phyloP scores from a whole-genome alignment of 2,329 filamentous ascomycete species.

The Pseudopyrenochaeta lycopersici region DNA sequence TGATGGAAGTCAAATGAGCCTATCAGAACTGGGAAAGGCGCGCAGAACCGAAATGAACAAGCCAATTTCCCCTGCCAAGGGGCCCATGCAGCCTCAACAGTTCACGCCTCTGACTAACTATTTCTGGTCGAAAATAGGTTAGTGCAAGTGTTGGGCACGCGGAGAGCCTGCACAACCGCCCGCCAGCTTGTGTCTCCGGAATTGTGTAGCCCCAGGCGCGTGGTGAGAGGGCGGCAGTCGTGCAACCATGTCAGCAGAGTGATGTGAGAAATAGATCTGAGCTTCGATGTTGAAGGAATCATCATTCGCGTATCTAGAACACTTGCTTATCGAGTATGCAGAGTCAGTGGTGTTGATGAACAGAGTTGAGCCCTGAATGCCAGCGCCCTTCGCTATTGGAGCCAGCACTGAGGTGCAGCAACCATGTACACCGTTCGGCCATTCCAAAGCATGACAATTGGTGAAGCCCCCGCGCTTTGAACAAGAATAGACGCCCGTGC shows the following conservation, averaged over 20 bases:
- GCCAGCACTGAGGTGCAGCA: neutral
- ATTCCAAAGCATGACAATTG: constrained; percentile 3
- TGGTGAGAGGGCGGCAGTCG: constrained; percentile 8
- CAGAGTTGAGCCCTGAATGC: neutral
- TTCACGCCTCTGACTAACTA: constrained; percentile 29
- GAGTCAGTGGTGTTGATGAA: neutral
- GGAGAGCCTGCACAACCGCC: constrained; percentile 17
- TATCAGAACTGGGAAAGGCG: constrained; percentile 30
- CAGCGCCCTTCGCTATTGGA: neutral
- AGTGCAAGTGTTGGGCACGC: constrained; percentile 24
- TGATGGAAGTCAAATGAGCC: constrained; percentile 32
- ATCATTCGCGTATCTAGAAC: neutral
- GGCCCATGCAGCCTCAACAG: constrained; percentile 40
- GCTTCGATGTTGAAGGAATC: neutral
- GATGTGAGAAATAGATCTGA: constrained; percentile 1
- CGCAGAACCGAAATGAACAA: constrained; percentile 44
- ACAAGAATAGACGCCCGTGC: constrained; percentile 26
- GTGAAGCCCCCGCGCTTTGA: constrained; percentile 10
- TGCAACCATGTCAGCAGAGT: constrained; percentile 5
- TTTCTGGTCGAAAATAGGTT: constrained; percentile 18
- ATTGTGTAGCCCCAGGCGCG: constrained; percentile 12
- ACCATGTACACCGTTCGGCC: constrained; percentile 5
- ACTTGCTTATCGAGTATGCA: neutral
- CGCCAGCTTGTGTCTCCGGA: constrained; percentile 12
- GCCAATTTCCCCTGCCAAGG: constrained; percentile 41